Evolutionary conservation across 345 rosid species (phyloP).

Genomic region (Salix viminalis): DNA sequence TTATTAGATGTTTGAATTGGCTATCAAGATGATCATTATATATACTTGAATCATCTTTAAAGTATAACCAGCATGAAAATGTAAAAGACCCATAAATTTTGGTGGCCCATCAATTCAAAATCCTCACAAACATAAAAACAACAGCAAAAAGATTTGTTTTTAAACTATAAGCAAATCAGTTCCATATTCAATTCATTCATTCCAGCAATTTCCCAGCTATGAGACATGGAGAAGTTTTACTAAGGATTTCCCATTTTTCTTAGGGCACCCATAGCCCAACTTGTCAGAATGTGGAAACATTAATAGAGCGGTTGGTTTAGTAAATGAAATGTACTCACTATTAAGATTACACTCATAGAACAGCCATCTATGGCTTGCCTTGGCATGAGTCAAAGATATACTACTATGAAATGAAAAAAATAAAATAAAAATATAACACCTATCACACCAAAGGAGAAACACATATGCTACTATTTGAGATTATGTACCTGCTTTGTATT

Average conservation of each 20-base stretch:
- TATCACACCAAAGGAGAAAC: neutral
- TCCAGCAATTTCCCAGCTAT: neutral
- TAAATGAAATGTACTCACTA: neutral
- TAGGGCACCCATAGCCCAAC: neutral
- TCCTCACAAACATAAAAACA: neutral
- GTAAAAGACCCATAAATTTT: neutral
- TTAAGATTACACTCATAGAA: neutral
- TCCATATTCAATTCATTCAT: neutral
- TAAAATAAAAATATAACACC: neutral
- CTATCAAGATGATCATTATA: neutral
- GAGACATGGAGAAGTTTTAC: neutral
- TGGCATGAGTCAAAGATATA: neutral
- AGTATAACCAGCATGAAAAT: neutral
- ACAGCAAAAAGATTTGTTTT: neutral
- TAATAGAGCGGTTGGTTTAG: neutral
- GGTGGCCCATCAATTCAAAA: neutral
- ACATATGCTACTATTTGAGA: neutral
- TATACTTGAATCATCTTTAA: neutral
- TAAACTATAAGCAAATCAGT: too few species aligned
- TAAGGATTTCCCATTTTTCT: neutral
- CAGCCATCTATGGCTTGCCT: neutral
- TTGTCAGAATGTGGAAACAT: neutral
- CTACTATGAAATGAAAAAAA: neutral
- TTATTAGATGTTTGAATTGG: neutral
- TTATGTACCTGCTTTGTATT: constrained; percentile 88